Conservation (phyloP, 352 stramenopile genomes). For the Phytophthora foliorum region DNA sequence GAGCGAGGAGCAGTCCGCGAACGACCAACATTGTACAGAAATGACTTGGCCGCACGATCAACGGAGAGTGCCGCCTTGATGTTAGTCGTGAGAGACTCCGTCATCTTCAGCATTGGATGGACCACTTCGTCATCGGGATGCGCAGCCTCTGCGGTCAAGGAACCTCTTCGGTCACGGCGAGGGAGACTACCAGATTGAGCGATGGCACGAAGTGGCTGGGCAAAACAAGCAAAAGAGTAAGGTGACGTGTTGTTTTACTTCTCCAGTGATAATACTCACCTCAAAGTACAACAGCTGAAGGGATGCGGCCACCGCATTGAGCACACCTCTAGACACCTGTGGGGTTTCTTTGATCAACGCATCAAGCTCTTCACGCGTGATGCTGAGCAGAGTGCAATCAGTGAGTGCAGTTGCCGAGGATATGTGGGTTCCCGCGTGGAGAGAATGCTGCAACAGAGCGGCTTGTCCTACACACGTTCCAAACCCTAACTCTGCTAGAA, state of each 20-base stretch:
- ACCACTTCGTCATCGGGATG: conserved; percentile 28
- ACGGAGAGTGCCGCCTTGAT: conserved; percentile 78
- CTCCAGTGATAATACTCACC: conserved; percentile 38
- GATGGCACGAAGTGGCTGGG: conserved; percentile 69
- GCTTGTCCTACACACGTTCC: conserved; percentile 84
- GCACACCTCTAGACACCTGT: conserved; percentile 76
- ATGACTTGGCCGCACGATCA: conserved; percentile 75
- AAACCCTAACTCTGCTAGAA: conserved; percentile 73
- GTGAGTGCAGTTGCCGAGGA: conserved; percentile 74
- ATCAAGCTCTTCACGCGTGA: conserved; percentile 74
- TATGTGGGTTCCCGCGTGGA: conserved; percentile 76
- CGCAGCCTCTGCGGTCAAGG: conserved; percentile 33
- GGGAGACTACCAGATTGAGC: conserved; percentile 73
- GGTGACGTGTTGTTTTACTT: not conserved
- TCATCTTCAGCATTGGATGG: conserved; percentile 61
- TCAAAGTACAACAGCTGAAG: conserved; percentile 84
- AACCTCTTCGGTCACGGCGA: conserved; percentile 55
- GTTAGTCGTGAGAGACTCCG: conserved; percentile 65
- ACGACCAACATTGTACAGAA: conserved; percentile 76
- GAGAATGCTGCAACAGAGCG: conserved; percentile 69
- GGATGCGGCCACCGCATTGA: conserved; percentile 82
- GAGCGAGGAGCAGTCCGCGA: conserved; percentile 42
- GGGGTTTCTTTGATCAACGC: conserved; percentile 79
- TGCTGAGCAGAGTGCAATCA: conserved; percentile 79
- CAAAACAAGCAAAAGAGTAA: not conserved